Base-by-base conservation (phyloP, 441 rosid species). In the Adansonia grandidieri region DNA sequence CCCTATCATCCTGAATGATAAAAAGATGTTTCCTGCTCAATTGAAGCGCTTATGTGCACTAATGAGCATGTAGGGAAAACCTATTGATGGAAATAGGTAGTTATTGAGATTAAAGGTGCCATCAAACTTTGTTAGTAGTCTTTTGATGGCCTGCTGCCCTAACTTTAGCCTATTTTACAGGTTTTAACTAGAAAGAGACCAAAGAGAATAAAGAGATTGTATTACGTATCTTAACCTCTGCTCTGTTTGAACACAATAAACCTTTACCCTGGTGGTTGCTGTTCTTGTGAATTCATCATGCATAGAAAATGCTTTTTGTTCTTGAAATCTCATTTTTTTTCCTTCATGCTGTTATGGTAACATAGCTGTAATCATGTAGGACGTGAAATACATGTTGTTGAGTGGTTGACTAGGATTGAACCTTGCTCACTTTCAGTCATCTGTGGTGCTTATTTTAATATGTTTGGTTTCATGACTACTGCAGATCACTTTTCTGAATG, bases 401-500 rank as follows among this genome's bases (percentile, higher is more conserved):
- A 15, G 47, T 28, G 44, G 61, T 7, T 71, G 14, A 15, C 6
- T 28, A 22, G 44, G 62, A 70, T 71, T 32, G 47, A 71, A 71
- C 24, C 48, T 15, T 8, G 6, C 37, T 40, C 8, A 7, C 42
- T 13, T 7, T 47, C 11, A 9, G 50, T 19, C 9, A 57, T 76
- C 68, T 28, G 17, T 47, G 62, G 32, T 58, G 20, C 60, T 70
- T 54, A 60, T 42, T 15, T 75, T 81, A 7, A 56, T 61, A 14
- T 58, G 22, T 58, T 66, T n/a, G 53, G 48, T 71, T 84, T 66
- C 28, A 44, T 73, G 9, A 48, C 50, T 69, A 47, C 62, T 80
- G 88, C 91, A 95, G 99, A 95, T 86, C 98, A 95, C 83, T 89
- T 93, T 81, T 92, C 97, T n/a, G 98, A 95, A 87, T 93, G 98